phyloP scores from a whole-genome alignment of 805 yeast species.

The Candida morakotiae region DNA sequence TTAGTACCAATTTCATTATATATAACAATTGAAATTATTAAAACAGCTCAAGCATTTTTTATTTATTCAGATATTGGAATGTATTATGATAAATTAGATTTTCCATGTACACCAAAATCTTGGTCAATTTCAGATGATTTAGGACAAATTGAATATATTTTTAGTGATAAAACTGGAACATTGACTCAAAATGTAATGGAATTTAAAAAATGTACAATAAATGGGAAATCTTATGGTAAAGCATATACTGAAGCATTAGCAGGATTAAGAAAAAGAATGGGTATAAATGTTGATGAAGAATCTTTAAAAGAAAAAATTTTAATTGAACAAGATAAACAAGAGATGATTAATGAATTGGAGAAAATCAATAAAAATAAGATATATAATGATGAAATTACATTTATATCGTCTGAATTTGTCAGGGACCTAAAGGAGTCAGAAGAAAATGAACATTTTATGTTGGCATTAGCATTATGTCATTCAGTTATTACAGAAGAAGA shows the following conservation, averaged over 20 bases:
- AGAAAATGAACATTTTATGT: constrained; percentile 67
- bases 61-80: constrained; percentile 71
- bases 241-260: constrained; percentile 84
- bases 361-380: constrained; percentile 15
- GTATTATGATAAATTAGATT: constrained; percentile 67
- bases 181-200: constrained; percentile 84
- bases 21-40: constrained; percentile 77
- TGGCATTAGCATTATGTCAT: constrained; percentile 73
- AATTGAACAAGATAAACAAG: constrained; percentile 53
- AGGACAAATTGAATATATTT: constrained; percentile 81
- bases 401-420: constrained; percentile 63
- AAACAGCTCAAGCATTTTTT: constrained; percentile 77
- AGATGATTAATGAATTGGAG: constrained; percentile 46
- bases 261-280: constrained; percentile 74
- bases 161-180: constrained; percentile 84
- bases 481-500: constrained; percentile 70
- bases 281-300: constrained; percentile 68
- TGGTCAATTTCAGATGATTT: constrained; percentile 85
- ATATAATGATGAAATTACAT: constrained; percentile 61
- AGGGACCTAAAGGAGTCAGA: constrained; percentile 58
- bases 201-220: constrained; percentile 74
- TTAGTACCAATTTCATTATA: constrained; percentile 81
- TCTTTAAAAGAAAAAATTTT: constrained; percentile 46
- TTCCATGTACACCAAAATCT: constrained; percentile 79
- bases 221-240: constrained; percentile 67